Evolutionary conservation across 2,329 filamentous ascomycete genomes (phyloP), one percentile per base, ranked within the genome.

Genomic region (Cordyceps cateniannulata): DNA sequence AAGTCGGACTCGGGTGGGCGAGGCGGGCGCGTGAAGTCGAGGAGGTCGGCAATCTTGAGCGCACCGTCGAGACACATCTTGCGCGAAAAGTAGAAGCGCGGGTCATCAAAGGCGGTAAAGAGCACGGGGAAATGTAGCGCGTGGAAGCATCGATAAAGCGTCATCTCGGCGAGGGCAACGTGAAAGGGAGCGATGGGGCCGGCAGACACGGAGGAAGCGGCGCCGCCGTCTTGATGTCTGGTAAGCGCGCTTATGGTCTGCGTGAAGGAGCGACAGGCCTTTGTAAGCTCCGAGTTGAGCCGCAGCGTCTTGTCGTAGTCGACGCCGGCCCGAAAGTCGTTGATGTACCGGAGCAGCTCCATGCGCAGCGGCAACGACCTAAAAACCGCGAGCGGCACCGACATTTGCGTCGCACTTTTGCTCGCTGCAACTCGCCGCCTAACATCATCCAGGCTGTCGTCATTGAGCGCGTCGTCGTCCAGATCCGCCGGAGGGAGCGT

Each of bases 111-210:
- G 0, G 80, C 77, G 16, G 73, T 71, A 6, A 70, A 68, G 27
- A 81, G 73, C 69, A 79, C 77, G 0, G 78, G 77, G 42, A 81
- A 79, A 63, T 87, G 84, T 0, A 87, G 76, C 0, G 78, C 76
- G 14, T 85, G 73, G 65, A 81, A 78, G 63, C 75, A 79, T 24
- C 77, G 77, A 58, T 80, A 77, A 3, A 77, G 69, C 59, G 77
- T 68, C 55, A 78, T 69, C 61, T 81, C 77, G 0, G 73, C 71
- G 7, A 79, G 62, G 1, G 74, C 73, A 9, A 76, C 65, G 60
- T 80, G 78, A 60, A 81, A 81, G 3, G 66, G 66, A 18, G 65
- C 70, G 22, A 75, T 66, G 7, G 45, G 60, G 49, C 61, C n/a
- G 61, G 52, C 3, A 14, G 45, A 14, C n/a, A n/a, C n/a, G 22